Evolutionary conservation across 768 basidiomycete genomes (phyloP).

Genomic region (Xerocomellus dryophilus): DNA sequence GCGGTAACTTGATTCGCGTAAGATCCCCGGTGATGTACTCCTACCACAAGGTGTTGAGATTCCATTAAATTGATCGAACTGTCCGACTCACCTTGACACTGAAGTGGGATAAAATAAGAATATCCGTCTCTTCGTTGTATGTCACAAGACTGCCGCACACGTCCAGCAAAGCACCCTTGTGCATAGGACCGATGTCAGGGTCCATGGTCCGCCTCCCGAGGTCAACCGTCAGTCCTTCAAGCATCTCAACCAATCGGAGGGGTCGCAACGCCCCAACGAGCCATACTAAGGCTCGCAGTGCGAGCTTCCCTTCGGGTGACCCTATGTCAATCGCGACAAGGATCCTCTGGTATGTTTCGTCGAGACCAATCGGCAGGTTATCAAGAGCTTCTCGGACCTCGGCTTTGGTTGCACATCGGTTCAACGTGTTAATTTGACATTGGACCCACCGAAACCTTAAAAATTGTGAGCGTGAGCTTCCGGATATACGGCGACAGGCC

Average conservation of each 20-base stretch:
- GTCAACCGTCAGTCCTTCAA: constrained; percentile 15
- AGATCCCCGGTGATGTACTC: constrained; percentile 13
- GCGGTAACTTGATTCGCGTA: neutral
- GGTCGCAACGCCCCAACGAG: constrained; percentile 17
- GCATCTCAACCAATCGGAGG: constrained; percentile 9
- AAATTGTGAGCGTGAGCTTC: neutral
- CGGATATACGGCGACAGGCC: neutral
- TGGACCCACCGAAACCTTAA: constrained; percentile 25
- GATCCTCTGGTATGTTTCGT: constrained; percentile 24
- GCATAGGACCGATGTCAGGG: constrained; percentile 3
- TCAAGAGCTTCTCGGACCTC: constrained; percentile 16
- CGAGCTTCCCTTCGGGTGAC: neutral
- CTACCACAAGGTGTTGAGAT: neutral
- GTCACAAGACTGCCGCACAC: constrained; percentile 17
- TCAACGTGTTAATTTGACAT: constrained; percentile 18
- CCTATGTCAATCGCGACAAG: constrained; percentile 8
- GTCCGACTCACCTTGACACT: constrained; percentile 21
- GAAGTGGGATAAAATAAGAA: constrained; percentile 20
- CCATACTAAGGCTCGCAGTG: constrained; percentile 14
- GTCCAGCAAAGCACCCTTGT: constrained; percentile 8
- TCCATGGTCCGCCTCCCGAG: neutral
- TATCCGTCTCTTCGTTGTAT: constrained; percentile 7
- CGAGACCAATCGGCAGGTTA: constrained; percentile 15
- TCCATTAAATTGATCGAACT: neutral
- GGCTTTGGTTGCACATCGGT: constrained; percentile 5